Conservation (phyloP, 257 asterid species). For the Fraxinus cuspidata region DNA sequence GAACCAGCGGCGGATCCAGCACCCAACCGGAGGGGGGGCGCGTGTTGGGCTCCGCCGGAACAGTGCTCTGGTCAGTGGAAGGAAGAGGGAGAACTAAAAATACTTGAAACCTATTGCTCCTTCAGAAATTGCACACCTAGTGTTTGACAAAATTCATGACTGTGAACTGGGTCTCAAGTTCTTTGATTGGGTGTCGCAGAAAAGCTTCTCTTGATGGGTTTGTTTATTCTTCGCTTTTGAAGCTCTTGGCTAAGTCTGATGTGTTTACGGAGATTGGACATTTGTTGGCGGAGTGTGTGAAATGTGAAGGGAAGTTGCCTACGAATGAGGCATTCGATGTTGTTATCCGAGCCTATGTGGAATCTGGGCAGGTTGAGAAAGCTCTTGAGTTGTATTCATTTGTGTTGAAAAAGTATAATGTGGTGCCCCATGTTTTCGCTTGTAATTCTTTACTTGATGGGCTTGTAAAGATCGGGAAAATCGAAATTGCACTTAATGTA, state of each 20-base stretch:
- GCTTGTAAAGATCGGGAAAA: slow-evolving; percentile 56
- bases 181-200: slow-evolving; percentile 57
- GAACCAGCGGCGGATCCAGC: no score
- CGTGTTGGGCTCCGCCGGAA: no score
- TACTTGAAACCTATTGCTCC: slow-evolving; percentile 64
- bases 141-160: slow-evolving; percentile 87
- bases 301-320: slow-evolving; percentile 66
- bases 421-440: slow-evolving; percentile 58
- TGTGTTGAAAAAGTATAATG: slow-evolving; percentile 39
- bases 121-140: slow-evolving; percentile 71
- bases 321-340: slow-evolving; percentile 60
- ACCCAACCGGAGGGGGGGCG: no score
- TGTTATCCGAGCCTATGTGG: slow-evolving; percentile 59
- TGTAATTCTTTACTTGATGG: slow-evolving; percentile 78
- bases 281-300: slow-evolving; percentile 51
- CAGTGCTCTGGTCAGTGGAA: no score
- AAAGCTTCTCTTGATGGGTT: slow-evolving; percentile 59
- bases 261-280: slow-evolving; percentile 52
- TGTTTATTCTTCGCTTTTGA: slow-evolving; percentile 81
- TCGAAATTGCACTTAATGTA: slow-evolving; percentile 55
- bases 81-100: slow-evolving; percentile 2
- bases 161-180: slow-evolving; percentile 68
- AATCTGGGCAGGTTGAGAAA: slow-evolving; percentile 50
- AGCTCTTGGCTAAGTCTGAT: slow-evolving; percentile 70
- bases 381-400: slow-evolving; percentile 61